These are phyloP conservation scores for Celoporthe dispersa DNA, from an alignment of 2,329 filamentous ascomycete genomes.

Conservation along the genomic window DNA sequence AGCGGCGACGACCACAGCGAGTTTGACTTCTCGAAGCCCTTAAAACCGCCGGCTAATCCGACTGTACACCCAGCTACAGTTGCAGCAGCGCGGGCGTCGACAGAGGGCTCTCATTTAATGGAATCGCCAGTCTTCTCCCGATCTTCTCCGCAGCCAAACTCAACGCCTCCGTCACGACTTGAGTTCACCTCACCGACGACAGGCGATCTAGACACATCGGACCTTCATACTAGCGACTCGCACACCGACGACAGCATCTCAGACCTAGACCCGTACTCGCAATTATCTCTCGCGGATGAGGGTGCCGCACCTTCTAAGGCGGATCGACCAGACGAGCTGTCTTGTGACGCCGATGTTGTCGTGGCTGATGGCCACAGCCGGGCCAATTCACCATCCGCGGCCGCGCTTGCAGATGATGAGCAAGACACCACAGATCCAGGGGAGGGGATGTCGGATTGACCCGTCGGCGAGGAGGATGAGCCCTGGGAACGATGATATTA, in stretches of 20 bases:
- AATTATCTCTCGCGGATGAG: slow-evolving; percentile 6
- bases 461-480: slow-evolving; percentile 27
- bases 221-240: slow-evolving; percentile 28
- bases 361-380: slow-evolving; percentile 2
- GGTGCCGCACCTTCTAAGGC: slow-evolving; percentile 11
- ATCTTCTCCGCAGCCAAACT: slow-evolving; percentile 18
- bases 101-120: not conserved
- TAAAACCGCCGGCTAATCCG: slow-evolving; percentile 7
- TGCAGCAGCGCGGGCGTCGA: not conserved
- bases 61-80: not conserved
- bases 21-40: slow-evolving; percentile 34
- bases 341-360: not conserved
- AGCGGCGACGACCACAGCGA: slow-evolving; percentile 15
- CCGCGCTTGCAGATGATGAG: slow-evolving; percentile 29
- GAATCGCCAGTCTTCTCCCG: slow-evolving; percentile 19
- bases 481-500: slow-evolving; percentile 22
- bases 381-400: slow-evolving; percentile 12
- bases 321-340: not conserved
- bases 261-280: slow-evolving; percentile 27
- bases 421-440: slow-evolving; percentile 23
- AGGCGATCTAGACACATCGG: slow-evolving; percentile 23
- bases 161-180: slow-evolving; percentile 16
- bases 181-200: slow-evolving; percentile 30
- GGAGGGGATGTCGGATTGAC: slow-evolving; percentile 28
- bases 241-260: slow-evolving; percentile 28